These are phyloP conservation scores for Neonectria ditissima DNA, from an alignment of 2,329 filamentous ascomycete genomes.

Conservation along the genomic window DNA sequence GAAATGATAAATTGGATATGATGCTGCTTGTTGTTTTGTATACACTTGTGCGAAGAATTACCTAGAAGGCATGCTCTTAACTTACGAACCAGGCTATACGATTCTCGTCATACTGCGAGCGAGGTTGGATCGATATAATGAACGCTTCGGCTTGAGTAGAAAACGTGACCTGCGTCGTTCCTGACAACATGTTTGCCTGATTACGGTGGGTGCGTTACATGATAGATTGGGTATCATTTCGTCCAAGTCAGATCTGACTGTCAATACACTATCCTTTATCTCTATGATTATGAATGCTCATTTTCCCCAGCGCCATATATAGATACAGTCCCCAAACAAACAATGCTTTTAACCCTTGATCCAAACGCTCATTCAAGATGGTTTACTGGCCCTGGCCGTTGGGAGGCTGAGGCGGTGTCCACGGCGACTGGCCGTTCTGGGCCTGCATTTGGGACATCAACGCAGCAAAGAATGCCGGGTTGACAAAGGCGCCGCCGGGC, in stretches of 20 bases:
- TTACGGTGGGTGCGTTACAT: neutral
- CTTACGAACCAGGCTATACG: neutral
- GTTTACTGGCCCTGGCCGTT: slow-evolving; percentile 44
- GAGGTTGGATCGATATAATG: neutral
- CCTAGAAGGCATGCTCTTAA: neutral
- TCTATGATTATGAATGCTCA: slow-evolving; percentile 28
- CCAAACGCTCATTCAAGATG: slow-evolving; percentile 3
- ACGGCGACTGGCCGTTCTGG: slow-evolving; percentile 47
- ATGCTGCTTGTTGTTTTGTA: neutral
- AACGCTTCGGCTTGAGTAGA: neutral
- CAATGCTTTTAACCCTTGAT: slow-evolving; percentile 11
- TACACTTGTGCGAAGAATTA: neutral
- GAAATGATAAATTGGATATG: neutral
- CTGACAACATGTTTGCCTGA: neutral
- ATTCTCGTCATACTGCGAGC: neutral
- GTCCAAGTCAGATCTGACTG: slow-evolving; percentile 17
- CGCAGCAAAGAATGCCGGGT: slow-evolving; percentile 68
- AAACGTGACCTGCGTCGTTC: neutral
- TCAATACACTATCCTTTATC: slow-evolving; percentile 32
- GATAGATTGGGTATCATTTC: slow-evolving; percentile 14
- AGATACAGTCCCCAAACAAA: slow-evolving; percentile 18
- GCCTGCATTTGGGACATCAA: slow-evolving; percentile 59
- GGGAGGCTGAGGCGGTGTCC: slow-evolving; percentile 47
- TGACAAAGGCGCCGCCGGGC: slow-evolving; percentile 61
- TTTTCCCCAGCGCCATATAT: slow-evolving; percentile 31